Percentiles rank a stretch among this genome's conserved stretches.
Evolutionary conservation across 2,329 filamentous ascomycete species (phyloP).

Genomic region (Sporothrix luriei): DNA sequence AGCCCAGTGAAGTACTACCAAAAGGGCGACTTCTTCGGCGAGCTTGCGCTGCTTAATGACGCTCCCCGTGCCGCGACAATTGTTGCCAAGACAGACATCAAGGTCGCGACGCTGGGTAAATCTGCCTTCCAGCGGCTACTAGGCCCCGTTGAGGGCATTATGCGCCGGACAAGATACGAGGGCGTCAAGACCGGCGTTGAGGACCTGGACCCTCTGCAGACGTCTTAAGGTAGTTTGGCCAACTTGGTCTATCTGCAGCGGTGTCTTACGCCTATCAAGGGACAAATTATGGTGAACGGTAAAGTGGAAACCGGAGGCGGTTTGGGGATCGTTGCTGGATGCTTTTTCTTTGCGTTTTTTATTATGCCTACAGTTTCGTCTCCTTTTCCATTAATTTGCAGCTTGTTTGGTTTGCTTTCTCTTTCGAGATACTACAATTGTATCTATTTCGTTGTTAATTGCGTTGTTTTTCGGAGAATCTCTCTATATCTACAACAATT

Average conservation of each 20-base stretch:
- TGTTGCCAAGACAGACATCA: conserved; percentile 80
- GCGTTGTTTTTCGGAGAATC: neutral
- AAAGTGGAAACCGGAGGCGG: neutral
- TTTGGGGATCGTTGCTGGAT: neutral
- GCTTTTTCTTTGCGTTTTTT: neutral
- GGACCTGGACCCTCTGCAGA: conserved; percentile 67
- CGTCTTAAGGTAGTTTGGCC: conserved; percentile 26
- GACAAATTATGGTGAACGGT: neutral
- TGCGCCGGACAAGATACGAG: conserved; percentile 74
- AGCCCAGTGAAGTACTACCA: conserved; percentile 76
- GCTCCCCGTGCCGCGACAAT: conserved; percentile 90
- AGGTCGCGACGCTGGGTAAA: conserved; percentile 89
- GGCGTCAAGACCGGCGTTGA: conserved; percentile 64
- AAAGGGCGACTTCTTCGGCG: conserved; percentile 96
- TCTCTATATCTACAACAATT: neutral
- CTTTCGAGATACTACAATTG: neutral
- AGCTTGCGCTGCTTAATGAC: conserved; percentile 90
- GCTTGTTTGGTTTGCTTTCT: neutral
- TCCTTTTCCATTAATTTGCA: neutral
- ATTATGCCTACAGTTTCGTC: neutral
- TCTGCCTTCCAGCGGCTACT: conserved; percentile 92
- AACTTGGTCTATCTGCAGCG: neutral
- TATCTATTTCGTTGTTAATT: neutral
- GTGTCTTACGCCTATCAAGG: neutral
- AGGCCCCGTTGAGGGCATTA: conserved; percentile 90